These are phyloP conservation scores for Marasmius fiardii DNA, from an alignment of 1,284 basidiomycete genomes.

Conservation along the genomic window DNA sequence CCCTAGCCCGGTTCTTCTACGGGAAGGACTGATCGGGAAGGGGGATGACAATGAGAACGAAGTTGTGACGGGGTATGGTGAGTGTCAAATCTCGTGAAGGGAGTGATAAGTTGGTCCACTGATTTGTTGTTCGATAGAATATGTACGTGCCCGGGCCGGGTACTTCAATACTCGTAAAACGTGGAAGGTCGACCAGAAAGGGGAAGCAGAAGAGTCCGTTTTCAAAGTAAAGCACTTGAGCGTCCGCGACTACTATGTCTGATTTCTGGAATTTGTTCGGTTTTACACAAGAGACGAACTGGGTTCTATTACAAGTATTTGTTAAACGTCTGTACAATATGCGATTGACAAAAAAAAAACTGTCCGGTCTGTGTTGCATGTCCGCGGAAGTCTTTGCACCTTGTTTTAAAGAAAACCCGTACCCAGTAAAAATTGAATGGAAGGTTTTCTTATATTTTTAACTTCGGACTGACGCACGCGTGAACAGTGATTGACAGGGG, in stretches of 20 bases:
- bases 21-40: conserved; percentile 18
- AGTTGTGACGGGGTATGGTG: conserved; percentile 14
- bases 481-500: too few species aligned
- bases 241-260: conserved; percentile 16
- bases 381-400: too few species aligned
- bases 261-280: too few species aligned
- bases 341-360: too few species aligned
- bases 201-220: conserved; percentile 4
- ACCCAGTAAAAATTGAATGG: too few species aligned
- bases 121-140: conserved; percentile 9
- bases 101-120: not conserved
- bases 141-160: conserved; percentile 17
- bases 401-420: too few species aligned
- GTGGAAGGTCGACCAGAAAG: conserved; percentile 8
- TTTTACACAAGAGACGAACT: too few species aligned
- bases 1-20: conserved; percentile 22
- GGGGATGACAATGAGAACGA: conserved; percentile 10
- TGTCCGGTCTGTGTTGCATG: too few species aligned
- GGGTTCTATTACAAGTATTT: too few species aligned
- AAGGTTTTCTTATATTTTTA: too few species aligned
- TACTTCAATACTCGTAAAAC: conserved; percentile 15
- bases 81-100: not conserved
- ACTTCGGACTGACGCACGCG: too few species aligned
- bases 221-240: conserved; percentile 16
- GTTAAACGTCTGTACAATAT: too few species aligned